Base-by-base conservation (phyloP, 2,329 filamentous ascomycete genomes). In the Shiraia sp. region DNA sequence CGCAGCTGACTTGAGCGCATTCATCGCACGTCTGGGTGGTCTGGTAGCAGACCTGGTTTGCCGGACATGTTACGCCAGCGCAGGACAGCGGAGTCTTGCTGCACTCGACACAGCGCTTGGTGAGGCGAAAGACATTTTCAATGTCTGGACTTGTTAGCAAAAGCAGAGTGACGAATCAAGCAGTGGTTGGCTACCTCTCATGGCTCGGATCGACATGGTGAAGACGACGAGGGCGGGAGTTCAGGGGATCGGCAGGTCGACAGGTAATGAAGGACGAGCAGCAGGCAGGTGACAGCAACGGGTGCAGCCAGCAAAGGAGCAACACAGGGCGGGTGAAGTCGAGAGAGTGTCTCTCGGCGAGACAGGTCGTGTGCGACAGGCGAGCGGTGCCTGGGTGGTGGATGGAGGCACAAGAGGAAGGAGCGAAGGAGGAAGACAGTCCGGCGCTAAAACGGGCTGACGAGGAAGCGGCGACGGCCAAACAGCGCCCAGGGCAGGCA, bases 91-190 rank as follows among this genome's bases (percentile, higher is more conserved):
- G 29, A 6, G 32, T 25, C 7, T 45, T 49, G 8, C 75, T 73
- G 63, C 85, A 87, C 54, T 75, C 61, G 35, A 83, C 72, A 64
- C 85, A 87, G 57, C 81, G 76, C 56, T 77, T 75, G 65, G 83
- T 80, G 38, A 83, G 59, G 34, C 66, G 70, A 45, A 69, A 53
- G 42, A 69, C 63, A 47, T 63, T 53, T 33, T 70, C 67, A 42
- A 64, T 54, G 38, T 70, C 68, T 70, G 44, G 15, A 10, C 25
- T 14, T 33, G 51, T 59, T 40, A 59, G 55, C 33, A n/a, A 33
- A 4, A 23, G 3, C 10, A 10, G 16, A 19, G 15, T 12, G n/a
- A n/a, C 9, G 1, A n/a, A 24, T 19, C n/a, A 29, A 13, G 23
- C 22, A 19, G 14, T 10, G 10, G 19, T n/a, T 24, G 19, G 14